Evolutionary conservation across 2,329 filamentous ascomycete genomes (phyloP), one percentile per base, ranked within the genome.

Genomic region (Pseudocercospora pini-densiflorae): DNA sequence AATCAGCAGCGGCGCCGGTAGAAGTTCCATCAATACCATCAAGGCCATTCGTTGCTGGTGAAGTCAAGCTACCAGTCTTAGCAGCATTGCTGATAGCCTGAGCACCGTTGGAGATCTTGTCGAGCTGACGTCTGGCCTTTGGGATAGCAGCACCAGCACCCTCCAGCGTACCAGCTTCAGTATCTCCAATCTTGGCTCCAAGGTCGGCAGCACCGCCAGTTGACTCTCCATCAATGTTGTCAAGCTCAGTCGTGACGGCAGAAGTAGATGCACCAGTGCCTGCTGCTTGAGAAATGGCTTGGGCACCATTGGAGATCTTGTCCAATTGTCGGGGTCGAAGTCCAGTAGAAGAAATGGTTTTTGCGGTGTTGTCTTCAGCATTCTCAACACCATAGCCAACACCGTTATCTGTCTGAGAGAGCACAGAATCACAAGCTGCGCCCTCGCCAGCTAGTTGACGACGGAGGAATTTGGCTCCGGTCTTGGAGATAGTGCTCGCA

Each of bases 381-480:
- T 73, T 67, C 63, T 74, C 68, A 24, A 72, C 62, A 6, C 71
- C 71, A 23, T 70, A 71, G 16, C 72, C 72, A 7, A 71, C 62
- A 5, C 65, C 71, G 21, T 73, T 72, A 45, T 73, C 71, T 2
- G 71, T 72, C 9, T 36, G 40, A 10, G 68, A 65, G 23, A 73
- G 62, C 54, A 73, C 57, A 21, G 68, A 71, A 59, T 72, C 59
- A 24, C 68, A 69, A 19, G 70, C 71, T 8, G 68, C 67, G 5
- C 72, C 72, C 24, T 72, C 71, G 9, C 71, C 70, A 19, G 70
- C 70, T 14, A 73, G 69, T 59, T 73, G 70, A 45, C 71, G 68
- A n/a, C 65, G 64, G 24, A 58, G 10, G 19, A 24, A 51, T 12
- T 24, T 27, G 40, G 43, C 60, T 24, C 36, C 27, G 4, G 54